Conservation (phyloP, 2,329 filamentous ascomycete species). For the Stagonosporopsis rhizophila region DNA sequence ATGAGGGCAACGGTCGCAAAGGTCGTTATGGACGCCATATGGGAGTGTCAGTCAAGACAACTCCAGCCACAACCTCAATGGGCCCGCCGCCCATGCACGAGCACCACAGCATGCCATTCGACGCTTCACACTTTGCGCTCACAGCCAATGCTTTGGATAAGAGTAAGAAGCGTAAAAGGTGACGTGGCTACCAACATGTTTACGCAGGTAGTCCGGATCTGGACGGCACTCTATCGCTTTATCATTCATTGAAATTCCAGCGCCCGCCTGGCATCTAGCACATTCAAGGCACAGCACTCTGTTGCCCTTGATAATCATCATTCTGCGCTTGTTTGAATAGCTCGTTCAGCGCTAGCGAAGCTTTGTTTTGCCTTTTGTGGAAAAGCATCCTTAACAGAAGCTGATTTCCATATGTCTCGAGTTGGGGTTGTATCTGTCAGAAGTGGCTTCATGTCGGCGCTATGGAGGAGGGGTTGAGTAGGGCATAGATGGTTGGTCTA, state of each 20-base stretch:
- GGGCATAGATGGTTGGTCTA: conserved; percentile 8
- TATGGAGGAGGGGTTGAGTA: conserved; percentile 8
- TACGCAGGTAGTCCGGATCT: no score
- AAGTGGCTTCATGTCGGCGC: conserved; percentile 11
- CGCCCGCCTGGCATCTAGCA: neutral
- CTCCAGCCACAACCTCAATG: conserved; percentile 41
- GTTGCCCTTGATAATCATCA: conserved; percentile 1
- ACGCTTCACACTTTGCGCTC: conserved; percentile 21
- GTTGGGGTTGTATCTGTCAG: conserved; percentile 9
- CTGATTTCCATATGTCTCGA: conserved; percentile 12
- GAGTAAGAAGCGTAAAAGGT: conserved; percentile 75
- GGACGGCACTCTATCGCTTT: neutral
- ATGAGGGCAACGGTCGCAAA: conserved; percentile 96
- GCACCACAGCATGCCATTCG: conserved; percentile 36
- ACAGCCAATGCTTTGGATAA: conserved; percentile 56
- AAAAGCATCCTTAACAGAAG: conserved; percentile 13
- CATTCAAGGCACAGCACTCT: conserved; percentile 2
- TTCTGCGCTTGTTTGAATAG: conserved; percentile 14
- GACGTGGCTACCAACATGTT: conserved; percentile 18
- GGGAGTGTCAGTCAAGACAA: conserved; percentile 71
- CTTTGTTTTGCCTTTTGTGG: conserved; percentile 6
- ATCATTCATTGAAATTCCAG: neutral
- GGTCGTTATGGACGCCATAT: conserved; percentile 82
- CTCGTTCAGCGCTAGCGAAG: conserved; percentile 11
- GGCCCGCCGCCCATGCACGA: conserved; percentile 46